phyloP scores from a whole-genome alignment of 129 eudicot genomes.

The Kitagawia praeruptora region DNA sequence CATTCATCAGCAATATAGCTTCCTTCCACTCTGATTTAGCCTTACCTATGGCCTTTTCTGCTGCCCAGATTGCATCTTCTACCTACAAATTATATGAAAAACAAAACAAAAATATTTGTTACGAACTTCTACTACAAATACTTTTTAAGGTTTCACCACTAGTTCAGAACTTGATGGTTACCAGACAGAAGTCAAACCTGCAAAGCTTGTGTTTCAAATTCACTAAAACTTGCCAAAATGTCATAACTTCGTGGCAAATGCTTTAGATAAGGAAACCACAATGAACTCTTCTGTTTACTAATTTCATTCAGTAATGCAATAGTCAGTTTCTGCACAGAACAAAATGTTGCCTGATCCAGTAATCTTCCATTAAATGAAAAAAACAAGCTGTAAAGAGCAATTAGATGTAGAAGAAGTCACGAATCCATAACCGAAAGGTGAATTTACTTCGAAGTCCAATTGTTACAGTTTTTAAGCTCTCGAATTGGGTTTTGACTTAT shows the following conservation, averaged over 20 bases:
- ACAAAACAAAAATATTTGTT: conserved; percentile 19
- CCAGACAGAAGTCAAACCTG: conserved; percentile 42
- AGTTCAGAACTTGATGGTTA: not conserved
- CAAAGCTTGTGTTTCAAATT: conserved; percentile 66
- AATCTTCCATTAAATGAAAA: not conserved
- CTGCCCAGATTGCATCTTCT: conserved; percentile 86
- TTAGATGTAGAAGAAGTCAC: not conserved
- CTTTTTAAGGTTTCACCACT: not conserved
- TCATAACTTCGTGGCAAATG: conserved; percentile 72
- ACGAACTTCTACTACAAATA: not conserved
- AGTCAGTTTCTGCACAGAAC: conserved; percentile 50
- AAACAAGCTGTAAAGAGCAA: not conserved
- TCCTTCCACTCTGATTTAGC: conserved; percentile 55
- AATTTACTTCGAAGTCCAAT: not conserved
- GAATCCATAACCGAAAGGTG: not conserved
- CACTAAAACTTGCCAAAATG: conserved; percentile 60
- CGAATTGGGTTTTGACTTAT: not conserved
- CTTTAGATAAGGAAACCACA: conserved; percentile 75
- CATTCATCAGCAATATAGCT: conserved; percentile 45
- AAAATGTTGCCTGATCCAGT: not conserved
- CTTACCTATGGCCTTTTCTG: conserved; percentile 58
- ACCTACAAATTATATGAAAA: conserved; percentile 44
- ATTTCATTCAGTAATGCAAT: conserved; percentile 60
- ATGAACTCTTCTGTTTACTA: conserved; percentile 51
- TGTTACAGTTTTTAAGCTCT: not conserved